Conservation (phyloP, 164 flowering plant species). For the Piper betle region DNA sequence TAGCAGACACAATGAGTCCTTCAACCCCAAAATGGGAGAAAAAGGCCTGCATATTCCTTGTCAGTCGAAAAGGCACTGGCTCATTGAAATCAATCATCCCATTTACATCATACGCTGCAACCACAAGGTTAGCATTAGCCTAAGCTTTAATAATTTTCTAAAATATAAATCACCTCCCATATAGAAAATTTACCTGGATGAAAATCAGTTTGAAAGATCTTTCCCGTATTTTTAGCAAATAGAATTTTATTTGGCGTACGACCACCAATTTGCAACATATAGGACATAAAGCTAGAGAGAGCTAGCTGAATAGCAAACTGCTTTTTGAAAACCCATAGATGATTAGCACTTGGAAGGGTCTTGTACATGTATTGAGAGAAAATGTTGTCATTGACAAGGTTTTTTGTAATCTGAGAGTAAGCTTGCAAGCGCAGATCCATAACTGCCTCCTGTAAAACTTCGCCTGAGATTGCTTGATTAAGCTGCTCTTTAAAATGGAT, state of each 20-base stretch:
- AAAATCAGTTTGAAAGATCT: constrained; percentile 92
- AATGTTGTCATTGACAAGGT: constrained; percentile 54
- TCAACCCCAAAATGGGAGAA: constrained; percentile 97
- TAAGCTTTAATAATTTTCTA: neutral
- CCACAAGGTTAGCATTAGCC: neutral
- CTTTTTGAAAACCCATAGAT: constrained; percentile 97
- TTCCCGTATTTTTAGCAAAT: constrained; percentile 96
- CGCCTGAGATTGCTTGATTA: constrained; percentile 93
- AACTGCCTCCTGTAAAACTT: constrained; percentile 74
- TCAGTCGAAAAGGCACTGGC: constrained; percentile 93
- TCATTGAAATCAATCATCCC: constrained; percentile 95
- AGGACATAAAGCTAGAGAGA: constrained; percentile 90
- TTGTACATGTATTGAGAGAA: constrained; percentile 98
- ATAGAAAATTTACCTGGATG: constrained; percentile 40
- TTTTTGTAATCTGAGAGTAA: constrained; percentile 74
- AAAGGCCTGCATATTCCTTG: constrained; percentile 89
- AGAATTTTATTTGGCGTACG: constrained; percentile 96
- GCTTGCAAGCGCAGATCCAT: constrained; percentile 95
- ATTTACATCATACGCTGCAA: constrained; percentile 72
- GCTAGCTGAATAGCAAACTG: constrained; percentile 96
- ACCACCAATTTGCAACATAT: constrained; percentile 95
- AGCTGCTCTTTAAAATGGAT: constrained; percentile 88
- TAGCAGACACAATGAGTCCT: constrained; percentile 88
- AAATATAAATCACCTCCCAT: neutral
- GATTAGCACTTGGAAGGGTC: constrained; percentile 72